Base-by-base conservation (phyloP, 345 rosid genomes). In the Lumnitzera racemosa region DNA sequence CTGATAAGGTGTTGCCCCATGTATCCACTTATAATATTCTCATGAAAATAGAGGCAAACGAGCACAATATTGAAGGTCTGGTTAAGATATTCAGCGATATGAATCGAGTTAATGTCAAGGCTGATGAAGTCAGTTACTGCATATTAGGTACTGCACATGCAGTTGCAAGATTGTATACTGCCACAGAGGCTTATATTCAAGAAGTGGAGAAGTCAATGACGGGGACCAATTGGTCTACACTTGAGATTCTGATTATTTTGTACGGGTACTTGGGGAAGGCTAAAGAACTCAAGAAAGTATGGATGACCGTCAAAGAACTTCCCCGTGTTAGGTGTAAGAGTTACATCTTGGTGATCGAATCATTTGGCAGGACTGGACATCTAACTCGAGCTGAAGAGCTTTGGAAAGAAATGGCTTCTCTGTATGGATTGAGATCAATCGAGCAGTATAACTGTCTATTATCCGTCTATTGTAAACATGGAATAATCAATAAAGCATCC, bases 31-130 rank as follows among this genome's bases (percentile, higher is more conserved):
- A 80, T 62, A 84, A 89, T 62, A 92, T 89, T 71, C 81, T 89
- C 71, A 85, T 89, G 96, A 92, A 92, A 74, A 85, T 87, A 17
- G 96, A 85, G 76, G 91, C 90, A 12, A 89, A 84, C 67, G 94
- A 87, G 36, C 95, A 87, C 58, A 86, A 84, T 51, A 69, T 84
- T 12, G 97, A 84, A 5, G 86, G 88, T 15, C 69, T 89, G 68
- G 46, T 77, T 14, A 90, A 83, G 67, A 84, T 81, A 58, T 90
- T 75, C 41, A 49, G 74, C 46, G 74, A 80, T 46, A 90, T 90
- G 97, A 81, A 76, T 80, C 72, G 61, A 71, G 77, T 57, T 20
- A 58, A 70, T 25, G 85, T 87, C 59, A 84, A 90, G 78, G 90
- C 91, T 0, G 84, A 83, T 67, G 98, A 92, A 81, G 72, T 89